Conservation (phyloP, 805 yeast species). For the Yarrowia phangngaensis region DNA sequence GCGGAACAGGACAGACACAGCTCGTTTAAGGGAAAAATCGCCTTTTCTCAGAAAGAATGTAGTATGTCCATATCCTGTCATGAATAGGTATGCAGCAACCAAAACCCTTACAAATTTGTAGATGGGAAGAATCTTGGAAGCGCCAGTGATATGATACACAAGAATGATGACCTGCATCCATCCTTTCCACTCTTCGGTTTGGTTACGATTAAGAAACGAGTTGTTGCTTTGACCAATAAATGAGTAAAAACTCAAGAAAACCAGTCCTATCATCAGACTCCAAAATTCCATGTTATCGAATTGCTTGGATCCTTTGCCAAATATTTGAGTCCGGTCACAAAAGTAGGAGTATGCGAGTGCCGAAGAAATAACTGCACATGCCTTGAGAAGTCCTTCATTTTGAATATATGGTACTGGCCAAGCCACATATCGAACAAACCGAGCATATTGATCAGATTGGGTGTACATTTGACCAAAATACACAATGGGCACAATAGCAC, state of each 20-base stretch:
- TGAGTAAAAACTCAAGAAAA: constrained; percentile 20
- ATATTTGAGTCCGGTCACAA: constrained; percentile 32
- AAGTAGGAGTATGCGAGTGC: constrained; percentile 31
- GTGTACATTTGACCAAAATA: constrained; percentile 17
- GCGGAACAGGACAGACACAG: constrained; percentile 32
- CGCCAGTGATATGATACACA: constrained; percentile 35
- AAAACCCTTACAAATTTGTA: constrained; percentile 33
- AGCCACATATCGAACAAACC: constrained; percentile 22
- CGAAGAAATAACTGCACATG: constrained; percentile 25
- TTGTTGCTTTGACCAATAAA: constrained; percentile 27
- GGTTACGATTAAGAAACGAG: constrained; percentile 34
- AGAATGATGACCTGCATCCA: constrained; percentile 35
- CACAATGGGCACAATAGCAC: constrained; percentile 26
- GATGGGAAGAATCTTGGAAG: constrained; percentile 33
- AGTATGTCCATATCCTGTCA: constrained; percentile 35
- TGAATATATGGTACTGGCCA: constrained; percentile 22
- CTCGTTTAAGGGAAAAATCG: constrained; percentile 33
- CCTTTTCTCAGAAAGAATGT: constrained; percentile 31
- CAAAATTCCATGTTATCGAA: constrained; percentile 28
- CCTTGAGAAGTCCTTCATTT: constrained; percentile 11
- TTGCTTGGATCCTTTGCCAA: constrained; percentile 32
- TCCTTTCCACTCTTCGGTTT: constrained; percentile 35
- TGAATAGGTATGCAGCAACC: constrained; percentile 34
- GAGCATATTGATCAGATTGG: constrained; percentile 8
- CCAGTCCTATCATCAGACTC: constrained; percentile 17